phyloP scores from a whole-genome alignment of 1,284 basidiomycete genomes.

The Psilocybe mexicana region DNA sequence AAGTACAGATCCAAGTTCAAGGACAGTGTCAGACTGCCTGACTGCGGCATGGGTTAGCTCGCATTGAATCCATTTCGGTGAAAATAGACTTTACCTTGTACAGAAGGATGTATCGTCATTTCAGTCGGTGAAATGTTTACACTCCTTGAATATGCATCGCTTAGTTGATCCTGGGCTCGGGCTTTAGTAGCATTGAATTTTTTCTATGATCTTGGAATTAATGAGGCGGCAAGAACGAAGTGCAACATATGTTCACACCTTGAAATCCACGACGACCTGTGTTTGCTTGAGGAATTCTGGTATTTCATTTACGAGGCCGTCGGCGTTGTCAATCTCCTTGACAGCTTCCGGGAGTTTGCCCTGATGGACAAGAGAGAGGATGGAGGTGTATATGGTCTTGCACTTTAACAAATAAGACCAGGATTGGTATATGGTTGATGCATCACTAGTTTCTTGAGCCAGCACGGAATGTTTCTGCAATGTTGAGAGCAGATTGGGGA shows the following conservation, averaged over 20 bases:
- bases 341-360: constrained; percentile 68
- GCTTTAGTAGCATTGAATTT: constrained; percentile 56
- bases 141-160: constrained; percentile 63
- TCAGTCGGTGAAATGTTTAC: constrained; percentile 51
- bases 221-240: not conserved
- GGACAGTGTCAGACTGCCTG: constrained; percentile 49
- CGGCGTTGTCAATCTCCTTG: constrained; percentile 39
- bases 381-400: constrained; percentile 41
- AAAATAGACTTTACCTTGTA: constrained; percentile 48
- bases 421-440: constrained; percentile 47
- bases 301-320: constrained; percentile 44
- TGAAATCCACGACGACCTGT: constrained; percentile 54
- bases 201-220: constrained; percentile 38
- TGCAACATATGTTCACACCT: constrained; percentile 41
- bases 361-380: constrained; percentile 46
- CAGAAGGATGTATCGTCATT: constrained; percentile 49
- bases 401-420: constrained; percentile 56
- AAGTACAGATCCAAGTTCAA: constrained; percentile 58
- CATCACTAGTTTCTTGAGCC: constrained; percentile 59
- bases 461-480: constrained; percentile 59
- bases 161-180: constrained; percentile 68
- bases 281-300: constrained; percentile 55
- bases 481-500: constrained; percentile 53
- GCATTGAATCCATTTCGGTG: constrained; percentile 5
- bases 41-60: constrained; percentile 39